Percentiles rank a stretch among this genome's conserved stretches.
phyloP scores from a whole-genome alignment of 2,329 filamentous ascomycete species.

The Fusarium bactridioides region DNA sequence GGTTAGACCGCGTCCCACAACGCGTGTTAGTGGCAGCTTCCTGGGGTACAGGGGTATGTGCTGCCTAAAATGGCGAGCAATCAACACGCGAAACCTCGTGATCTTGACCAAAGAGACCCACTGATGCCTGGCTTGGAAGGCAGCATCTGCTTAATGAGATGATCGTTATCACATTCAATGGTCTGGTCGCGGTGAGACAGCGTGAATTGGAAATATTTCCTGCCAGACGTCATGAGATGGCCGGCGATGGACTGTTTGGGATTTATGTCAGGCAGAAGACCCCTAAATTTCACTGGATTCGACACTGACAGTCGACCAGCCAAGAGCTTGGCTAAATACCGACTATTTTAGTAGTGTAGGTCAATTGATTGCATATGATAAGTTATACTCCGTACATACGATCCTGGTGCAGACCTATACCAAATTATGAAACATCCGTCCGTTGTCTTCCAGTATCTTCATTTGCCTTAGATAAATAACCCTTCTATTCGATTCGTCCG shows the following conservation, averaged over 20 bases:
- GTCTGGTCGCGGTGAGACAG: background rate
- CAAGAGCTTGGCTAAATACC: background rate
- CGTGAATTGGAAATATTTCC: conserved; percentile 26
- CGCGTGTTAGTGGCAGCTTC: conserved; percentile 12
- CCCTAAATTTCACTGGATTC: background rate
- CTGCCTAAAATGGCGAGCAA: conserved; percentile 34
- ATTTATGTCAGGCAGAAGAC: conserved; percentile 23
- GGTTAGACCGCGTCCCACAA: conserved; percentile 22
- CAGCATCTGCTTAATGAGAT: background rate
- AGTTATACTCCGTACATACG: background rate
- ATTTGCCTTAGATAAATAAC: background rate
- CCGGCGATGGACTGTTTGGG: conserved; percentile 13
- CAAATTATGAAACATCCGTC: background rate
- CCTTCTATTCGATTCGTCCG: background rate
- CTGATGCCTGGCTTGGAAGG: conserved; percentile 36
- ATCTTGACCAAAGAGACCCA: conserved; percentile 5
- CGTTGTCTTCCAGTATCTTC: background rate
- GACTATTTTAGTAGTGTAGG: background rate
- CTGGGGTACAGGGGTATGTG: conserved; percentile 23
- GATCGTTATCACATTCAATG: conserved; percentile 16
- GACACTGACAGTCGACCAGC: background rate
- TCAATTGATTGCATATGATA: background rate
- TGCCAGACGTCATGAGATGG: background rate
- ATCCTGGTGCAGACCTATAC: background rate
- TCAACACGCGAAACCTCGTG: conserved; percentile 39